phyloP scores from a whole-genome alignment of 164 flowering plant species.

The Nelumbo lutea region DNA sequence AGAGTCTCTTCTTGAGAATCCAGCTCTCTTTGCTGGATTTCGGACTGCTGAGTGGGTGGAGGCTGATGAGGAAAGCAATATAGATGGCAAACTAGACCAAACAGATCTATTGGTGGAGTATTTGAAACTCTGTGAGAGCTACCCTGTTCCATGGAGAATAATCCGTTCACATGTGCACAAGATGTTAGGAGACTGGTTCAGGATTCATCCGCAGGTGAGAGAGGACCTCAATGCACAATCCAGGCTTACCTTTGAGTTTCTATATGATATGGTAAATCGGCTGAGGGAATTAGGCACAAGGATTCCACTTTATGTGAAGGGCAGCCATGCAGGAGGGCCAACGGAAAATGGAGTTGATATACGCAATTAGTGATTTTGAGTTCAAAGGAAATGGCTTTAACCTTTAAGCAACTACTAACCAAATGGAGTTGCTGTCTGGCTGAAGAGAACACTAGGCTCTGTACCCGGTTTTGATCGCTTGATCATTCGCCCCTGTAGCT shows the following conservation, averaged over 20 bases:
- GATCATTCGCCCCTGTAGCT: too few species aligned
- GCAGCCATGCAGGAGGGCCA: constrained; percentile 3
- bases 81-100: constrained; percentile 57
- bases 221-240: constrained; percentile 74
- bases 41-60: constrained; percentile 66
- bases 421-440: background rate
- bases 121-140: constrained; percentile 75
- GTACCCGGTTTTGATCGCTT: too few species aligned
- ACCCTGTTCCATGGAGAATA: constrained; percentile 98
- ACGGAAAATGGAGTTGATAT: constrained; percentile 21
- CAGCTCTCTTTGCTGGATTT: constrained; percentile 89
- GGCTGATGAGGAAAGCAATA: constrained; percentile 26
- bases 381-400: background rate
- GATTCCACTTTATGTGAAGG: constrained; percentile 59
- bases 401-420: background rate
- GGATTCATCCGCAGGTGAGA: constrained; percentile 55
- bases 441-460: too few species aligned
- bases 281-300: constrained; percentile 53
- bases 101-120: constrained; percentile 63
- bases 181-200: constrained; percentile 93
- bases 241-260: constrained; percentile 76
- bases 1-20: constrained; percentile 90
- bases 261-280: constrained; percentile 62
- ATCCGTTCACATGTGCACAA: constrained; percentile 86
- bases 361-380: constrained; percentile 6